A percentile compares a stretch with the other conserved stretches of the same genome.
These are phyloP conservation scores for Gossypium anomalum DNA, from an alignment of 345 rosid genomes.

Conservation along the genomic window DNA sequence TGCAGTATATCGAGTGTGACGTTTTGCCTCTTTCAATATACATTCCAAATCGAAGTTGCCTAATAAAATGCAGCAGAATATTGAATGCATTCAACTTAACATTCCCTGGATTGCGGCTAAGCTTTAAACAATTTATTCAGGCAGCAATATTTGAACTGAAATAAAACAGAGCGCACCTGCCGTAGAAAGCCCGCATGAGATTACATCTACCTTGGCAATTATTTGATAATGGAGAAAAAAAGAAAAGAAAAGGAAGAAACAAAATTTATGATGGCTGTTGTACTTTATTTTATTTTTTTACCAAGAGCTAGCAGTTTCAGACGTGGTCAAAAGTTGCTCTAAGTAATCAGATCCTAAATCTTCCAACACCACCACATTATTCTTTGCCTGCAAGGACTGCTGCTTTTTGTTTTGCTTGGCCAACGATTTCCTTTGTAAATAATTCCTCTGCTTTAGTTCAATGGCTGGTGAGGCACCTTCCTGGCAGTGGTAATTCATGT, in stretches of 20 bases:
- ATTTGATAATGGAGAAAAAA: not conserved
- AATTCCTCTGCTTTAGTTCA: conserved; percentile 50
- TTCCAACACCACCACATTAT: conserved; percentile 47
- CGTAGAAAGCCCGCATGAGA: not conserved
- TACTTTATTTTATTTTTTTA: not conserved
- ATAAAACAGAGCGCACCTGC: not conserved
- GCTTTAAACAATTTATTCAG: not conserved
- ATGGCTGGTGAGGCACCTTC: conserved; percentile 64
- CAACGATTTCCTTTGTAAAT: conserved; percentile 34
- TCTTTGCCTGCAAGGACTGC: conserved; percentile 8
- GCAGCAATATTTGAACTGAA: not conserved
- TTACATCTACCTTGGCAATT: not conserved
- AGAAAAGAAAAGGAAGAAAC: too few species aligned
- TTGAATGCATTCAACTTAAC: not conserved
- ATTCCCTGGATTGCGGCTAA: not conserved
- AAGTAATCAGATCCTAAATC: conserved; percentile 67
- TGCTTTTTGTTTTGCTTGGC: conserved; percentile 24
- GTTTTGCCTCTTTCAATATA: not conserved
- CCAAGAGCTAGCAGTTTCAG: conserved; percentile 11
- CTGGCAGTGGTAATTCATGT: conserved; percentile 35
- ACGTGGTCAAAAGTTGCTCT: conserved; percentile 56
- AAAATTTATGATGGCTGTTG: not conserved
- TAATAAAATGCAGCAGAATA: not conserved
- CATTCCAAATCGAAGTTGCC: not conserved
- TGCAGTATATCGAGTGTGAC: not conserved